Percentiles rank a stretch among this genome's conserved stretches.
Conservation (phyloP, 2,329 filamentous ascomycete species). For the Chaetomiaceae sp. region DNA sequence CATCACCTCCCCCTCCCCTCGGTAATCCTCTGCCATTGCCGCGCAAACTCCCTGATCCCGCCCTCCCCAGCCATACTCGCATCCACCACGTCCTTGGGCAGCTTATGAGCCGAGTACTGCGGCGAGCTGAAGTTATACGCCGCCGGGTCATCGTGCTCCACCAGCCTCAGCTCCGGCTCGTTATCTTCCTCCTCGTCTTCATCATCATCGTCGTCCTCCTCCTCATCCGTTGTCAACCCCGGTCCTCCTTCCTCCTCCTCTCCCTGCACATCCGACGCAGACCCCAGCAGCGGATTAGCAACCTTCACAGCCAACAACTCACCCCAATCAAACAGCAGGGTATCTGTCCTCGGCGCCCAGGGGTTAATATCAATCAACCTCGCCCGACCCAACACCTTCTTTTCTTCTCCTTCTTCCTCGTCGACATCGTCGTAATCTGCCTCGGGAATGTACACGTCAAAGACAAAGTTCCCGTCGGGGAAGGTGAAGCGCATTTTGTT, state of each 20-base stretch:
- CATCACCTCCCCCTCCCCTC: constrained; percentile 18
- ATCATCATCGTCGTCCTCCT: constrained; percentile 61
- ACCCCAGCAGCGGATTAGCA: constrained; percentile 52
- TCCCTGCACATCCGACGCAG: constrained; percentile 33
- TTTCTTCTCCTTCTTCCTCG: constrained; percentile 38
- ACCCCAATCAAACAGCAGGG: constrained; percentile 82
- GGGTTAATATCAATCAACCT: constrained; percentile 93
- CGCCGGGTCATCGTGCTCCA: constrained; percentile 80
- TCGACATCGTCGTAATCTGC: constrained; percentile 37
- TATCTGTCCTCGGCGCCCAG: constrained; percentile 86
- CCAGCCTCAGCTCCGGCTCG: constrained; percentile 73
- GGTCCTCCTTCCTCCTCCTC: constrained; percentile 52
- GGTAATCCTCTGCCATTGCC: constrained; percentile 63
- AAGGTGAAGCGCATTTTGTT: constrained; percentile 71
- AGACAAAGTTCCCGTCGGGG: constrained; percentile 76
- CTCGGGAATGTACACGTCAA: constrained; percentile 88
- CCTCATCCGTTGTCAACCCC: constrained; percentile 44
- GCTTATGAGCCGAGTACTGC: constrained; percentile 91
- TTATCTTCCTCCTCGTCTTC: constrained; percentile 54
- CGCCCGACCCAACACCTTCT: constrained; percentile 63
- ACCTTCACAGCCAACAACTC: constrained; percentile 74
- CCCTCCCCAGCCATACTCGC: constrained; percentile 64
- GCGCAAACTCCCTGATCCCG: constrained; percentile 75
- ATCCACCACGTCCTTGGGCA: constrained; percentile 87
- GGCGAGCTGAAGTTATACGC: constrained; percentile 81